phyloP scores from a whole-genome alignment of 768 basidiomycete genomes.

The Pleurotus salmoneostramineus region DNA sequence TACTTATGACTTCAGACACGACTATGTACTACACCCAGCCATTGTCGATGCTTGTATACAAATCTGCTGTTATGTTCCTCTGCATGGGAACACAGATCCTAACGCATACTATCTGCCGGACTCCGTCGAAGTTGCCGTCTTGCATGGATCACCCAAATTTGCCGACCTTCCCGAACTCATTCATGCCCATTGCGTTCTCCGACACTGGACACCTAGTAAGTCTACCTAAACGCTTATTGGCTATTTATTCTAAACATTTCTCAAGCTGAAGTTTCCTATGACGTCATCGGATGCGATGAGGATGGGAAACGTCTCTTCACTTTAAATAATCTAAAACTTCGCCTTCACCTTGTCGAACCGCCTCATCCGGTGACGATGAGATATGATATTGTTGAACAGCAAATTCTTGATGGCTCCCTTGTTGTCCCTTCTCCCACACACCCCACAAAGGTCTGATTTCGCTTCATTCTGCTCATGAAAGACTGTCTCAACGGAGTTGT shows the following conservation, averaged over 20 bases:
- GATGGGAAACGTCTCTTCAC: too few species aligned
- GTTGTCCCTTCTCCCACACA: too few species aligned
- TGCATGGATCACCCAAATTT: neutral
- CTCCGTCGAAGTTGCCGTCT: neutral
- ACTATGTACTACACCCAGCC: constrained; percentile 30
- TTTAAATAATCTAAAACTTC: too few species aligned
- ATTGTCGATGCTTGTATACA: constrained; percentile 34
- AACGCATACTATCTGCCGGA: neutral
- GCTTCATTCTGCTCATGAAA: too few species aligned
- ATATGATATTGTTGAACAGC: too few species aligned
- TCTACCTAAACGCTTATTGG: neutral
- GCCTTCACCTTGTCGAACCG: too few species aligned
- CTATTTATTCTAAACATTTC: neutral
- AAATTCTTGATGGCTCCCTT: too few species aligned
- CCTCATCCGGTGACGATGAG: too few species aligned
- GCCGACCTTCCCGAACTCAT: neutral
- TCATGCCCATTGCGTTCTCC: neutral
- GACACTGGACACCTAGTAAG: neutral
- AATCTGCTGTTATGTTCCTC: constrained; percentile 1
- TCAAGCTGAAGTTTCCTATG: too few species aligned
- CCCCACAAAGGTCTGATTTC: too few species aligned
- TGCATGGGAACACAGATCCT: neutral
- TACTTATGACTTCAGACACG: neutral
- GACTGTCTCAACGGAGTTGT: too few species aligned
- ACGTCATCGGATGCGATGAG: too few species aligned